These are phyloP conservation scores for Candida koratica DNA, from an alignment of 805 yeast genomes.

Conservation along the genomic window DNA sequence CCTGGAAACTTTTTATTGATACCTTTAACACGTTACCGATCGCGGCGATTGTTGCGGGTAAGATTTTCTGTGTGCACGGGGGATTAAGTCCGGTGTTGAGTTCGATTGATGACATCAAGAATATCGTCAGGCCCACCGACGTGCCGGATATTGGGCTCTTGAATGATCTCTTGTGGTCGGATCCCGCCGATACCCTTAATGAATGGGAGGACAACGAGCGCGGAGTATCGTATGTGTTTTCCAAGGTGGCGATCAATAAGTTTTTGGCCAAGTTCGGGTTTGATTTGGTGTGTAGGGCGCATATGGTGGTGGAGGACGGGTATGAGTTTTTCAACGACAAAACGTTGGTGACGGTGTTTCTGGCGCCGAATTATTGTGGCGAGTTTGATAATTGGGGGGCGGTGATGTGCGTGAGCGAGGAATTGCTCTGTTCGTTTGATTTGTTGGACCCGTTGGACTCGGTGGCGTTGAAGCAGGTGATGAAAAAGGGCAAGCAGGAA, in stretches of 20 bases:
- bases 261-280: conserved; percentile 70
- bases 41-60: conserved; percentile 93
- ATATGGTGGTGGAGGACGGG: conserved; percentile 89
- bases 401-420: conserved; percentile 94
- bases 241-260: conserved; percentile 75
- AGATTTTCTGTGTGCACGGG: conserved; percentile 89
- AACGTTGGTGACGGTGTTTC: conserved; percentile 72
- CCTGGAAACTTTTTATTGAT: conserved; percentile 92
- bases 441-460: conserved; percentile 90
- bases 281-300: conserved; percentile 80
- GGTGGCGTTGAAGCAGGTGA: conserved; percentile 86
- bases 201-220: conserved; percentile 89
- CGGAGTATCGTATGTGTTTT: conserved; percentile 78
- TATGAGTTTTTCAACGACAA: conserved; percentile 77
- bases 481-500: conserved; percentile 91
- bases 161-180: conserved; percentile 79
- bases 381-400: conserved; percentile 86
- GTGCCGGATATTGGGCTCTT: conserved; percentile 80
- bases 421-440: conserved; percentile 87
- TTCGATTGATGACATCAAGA: conserved; percentile 69
- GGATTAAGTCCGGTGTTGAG: conserved; percentile 75
- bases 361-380: conserved; percentile 83
- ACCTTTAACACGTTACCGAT: conserved; percentile 93
- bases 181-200: conserved; percentile 76
- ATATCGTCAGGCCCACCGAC: conserved; percentile 77